A percentile compares a stretch with the other conserved stretches of the same genome.
Evolutionary conservation across 2,329 filamentous ascomycete genomes (phyloP).

Genomic region (Phialemonium atrogriseum): DNA sequence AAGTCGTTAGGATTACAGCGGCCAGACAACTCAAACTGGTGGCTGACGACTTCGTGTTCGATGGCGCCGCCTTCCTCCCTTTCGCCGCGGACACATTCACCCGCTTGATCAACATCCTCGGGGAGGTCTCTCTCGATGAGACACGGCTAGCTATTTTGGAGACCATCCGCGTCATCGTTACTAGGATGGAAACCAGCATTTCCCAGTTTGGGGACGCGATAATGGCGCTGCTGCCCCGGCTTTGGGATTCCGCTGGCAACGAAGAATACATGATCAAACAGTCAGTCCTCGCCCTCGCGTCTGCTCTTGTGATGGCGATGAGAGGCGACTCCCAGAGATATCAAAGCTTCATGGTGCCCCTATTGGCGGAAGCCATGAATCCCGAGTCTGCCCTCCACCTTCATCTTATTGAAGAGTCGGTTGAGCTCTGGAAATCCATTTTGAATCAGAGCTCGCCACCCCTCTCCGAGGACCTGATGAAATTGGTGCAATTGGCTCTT

Average conservation of each 20-base stretch:
- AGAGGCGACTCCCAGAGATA: constrained; percentile 69
- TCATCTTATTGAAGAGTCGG: constrained; percentile 83
- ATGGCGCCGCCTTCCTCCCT: constrained; percentile 63
- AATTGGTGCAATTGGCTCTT: constrained; percentile 54
- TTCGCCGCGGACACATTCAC: constrained; percentile 67
- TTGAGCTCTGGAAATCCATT: constrained; percentile 81
- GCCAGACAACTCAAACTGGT: constrained; percentile 75
- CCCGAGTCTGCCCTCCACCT: constrained; percentile 66
- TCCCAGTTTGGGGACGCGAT: constrained; percentile 68
- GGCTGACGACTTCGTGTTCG: constrained; percentile 79
- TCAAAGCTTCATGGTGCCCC: constrained; percentile 70
- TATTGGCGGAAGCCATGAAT: constrained; percentile 73
- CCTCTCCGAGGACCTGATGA: constrained; percentile 51
- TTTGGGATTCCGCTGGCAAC: constrained; percentile 75
- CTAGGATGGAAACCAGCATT: constrained; percentile 69
- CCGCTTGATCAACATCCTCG: constrained; percentile 67
- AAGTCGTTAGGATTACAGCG: constrained; percentile 86
- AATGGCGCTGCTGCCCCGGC: constrained; percentile 65
- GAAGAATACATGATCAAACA: constrained; percentile 93
- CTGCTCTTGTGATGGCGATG: constrained; percentile 80
- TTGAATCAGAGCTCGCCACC: constrained; percentile 57
- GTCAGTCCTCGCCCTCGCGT: constrained; percentile 77
- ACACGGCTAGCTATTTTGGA: constrained; percentile 86
- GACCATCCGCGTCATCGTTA: constrained; percentile 73
- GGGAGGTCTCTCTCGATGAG: constrained; percentile 73